A percentile compares a stretch with the other conserved stretches of the same genome.
Conservation (phyloP, 2,329 filamentous ascomycete genomes). For the Aspergillus vadensis region DNA sequence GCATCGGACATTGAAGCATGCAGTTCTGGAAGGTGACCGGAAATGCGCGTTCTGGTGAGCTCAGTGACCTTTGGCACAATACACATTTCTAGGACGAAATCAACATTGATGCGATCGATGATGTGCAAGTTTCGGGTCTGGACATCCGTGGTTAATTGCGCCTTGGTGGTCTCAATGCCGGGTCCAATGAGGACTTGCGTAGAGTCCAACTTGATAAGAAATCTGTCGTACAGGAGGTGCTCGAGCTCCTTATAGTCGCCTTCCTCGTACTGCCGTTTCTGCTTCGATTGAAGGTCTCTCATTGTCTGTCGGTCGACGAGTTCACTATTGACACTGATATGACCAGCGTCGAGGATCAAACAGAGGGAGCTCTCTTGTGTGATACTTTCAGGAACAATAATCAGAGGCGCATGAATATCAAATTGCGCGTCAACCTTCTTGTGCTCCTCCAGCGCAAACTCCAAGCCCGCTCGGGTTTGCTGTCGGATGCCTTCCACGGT, state of each 20-base stretch:
- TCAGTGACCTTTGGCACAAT: conserved; percentile 96
- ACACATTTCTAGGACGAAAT: conserved; percentile 93
- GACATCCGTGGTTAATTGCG: conserved; percentile 70
- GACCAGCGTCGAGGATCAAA: conserved; percentile 92
- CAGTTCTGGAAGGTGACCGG: conserved; percentile 86
- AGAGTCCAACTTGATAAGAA: conserved; percentile 86
- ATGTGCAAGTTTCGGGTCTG: conserved; percentile 77
- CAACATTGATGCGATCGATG: conserved; percentile 94
- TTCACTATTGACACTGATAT: conserved; percentile 91
- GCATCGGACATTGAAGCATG: conserved; percentile 90
- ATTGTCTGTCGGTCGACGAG: conserved; percentile 89
- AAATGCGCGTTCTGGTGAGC: conserved; percentile 86
- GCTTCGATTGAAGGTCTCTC: conserved; percentile 86
- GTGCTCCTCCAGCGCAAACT: conserved; percentile 96
- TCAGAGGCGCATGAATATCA: conserved; percentile 90
- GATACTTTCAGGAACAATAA: conserved; percentile 94
- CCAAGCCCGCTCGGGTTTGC: conserved; percentile 91
- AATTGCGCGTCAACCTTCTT: conserved; percentile 97
- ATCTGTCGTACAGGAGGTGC: conserved; percentile 96
- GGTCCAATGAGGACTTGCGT: conserved; percentile 95
- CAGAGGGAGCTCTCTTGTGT: conserved; percentile 78
- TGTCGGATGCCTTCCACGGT: conserved; percentile 94
- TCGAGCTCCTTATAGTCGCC: conserved; percentile 87
- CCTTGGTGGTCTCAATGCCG: conserved; percentile 85
- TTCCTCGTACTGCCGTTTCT: conserved; percentile 81